Evolutionary conservation across 164 flowering plant genomes (phyloP), one percentile per base, ranked within the genome.

Genomic region (Aristolochia fimbriata): DNA sequence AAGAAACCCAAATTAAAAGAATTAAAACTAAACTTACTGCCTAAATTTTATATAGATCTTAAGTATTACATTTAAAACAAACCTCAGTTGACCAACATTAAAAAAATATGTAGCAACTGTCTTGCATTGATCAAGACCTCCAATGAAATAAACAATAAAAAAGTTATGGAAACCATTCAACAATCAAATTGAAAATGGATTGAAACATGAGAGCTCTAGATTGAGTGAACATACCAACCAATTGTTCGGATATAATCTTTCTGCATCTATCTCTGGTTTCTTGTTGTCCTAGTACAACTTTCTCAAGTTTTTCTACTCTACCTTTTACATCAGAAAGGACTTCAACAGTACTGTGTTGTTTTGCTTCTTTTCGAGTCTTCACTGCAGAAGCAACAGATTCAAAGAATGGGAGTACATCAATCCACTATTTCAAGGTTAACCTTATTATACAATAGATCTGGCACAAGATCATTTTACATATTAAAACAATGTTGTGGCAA

Each of bases 301-400:
- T 70, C 63, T 75, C 73, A 25, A 86, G 84, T 61, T 84, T 86
- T 65, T 79, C 92, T 12, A 60, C 56, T 69, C 77, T 82, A 68
- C 76, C 75, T 74, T 74, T 86, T 62, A 80, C 63, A 53, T 71
- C 79, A 71, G 84, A 73, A 63, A 87, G 62, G 20, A 88, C 74
- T 47, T 90, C 90, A 55, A 67, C 52, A 21, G 66, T 45, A 7
- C 78, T 77, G 82, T 84, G 72, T 63, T 75, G 80, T 70, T 75
- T 77, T 6, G 91, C 96, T 81, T 88, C 98, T 63, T 82, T 85
- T 23, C 85, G 83, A 1, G 82, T 88, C 81, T 86, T 91, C 69
- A 75, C 98, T 91, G 65, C 50, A 84, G 57, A 67, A 33, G 52
- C 51, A 62, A 68, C 13, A 55, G n/a, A 59, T 55, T 58, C 25